phyloP scores from a whole-genome alignment of 495 filamentous ascomycete species.

The Podospora didyma region DNA sequence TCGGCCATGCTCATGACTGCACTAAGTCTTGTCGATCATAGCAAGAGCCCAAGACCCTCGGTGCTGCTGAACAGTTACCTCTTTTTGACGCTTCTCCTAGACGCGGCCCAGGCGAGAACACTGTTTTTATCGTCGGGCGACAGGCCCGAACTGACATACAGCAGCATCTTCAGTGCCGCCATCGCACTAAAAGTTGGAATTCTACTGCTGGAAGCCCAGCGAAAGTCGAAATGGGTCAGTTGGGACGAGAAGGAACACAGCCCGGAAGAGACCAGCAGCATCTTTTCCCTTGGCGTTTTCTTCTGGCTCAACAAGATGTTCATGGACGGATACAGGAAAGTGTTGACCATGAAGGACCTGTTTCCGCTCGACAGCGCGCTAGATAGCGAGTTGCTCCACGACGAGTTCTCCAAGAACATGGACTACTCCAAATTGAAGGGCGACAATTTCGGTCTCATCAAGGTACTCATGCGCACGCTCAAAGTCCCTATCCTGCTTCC shows the following conservation, averaged over 20 bases:
- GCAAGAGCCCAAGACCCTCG: constrained; percentile 48
- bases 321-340: background rate
- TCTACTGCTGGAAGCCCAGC: constrained; percentile 45
- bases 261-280: constrained; percentile 55
- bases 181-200: constrained; percentile 43
- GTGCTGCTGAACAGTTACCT: constrained; percentile 55
- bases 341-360: background rate
- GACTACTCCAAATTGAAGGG: constrained; percentile 2
- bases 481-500: constrained; percentile 19
- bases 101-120: constrained; percentile 49
- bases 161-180: constrained; percentile 24
- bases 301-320: background rate
- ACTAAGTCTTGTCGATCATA: constrained; percentile 54
- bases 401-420: background rate
- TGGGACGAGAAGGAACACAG: background rate
- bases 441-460: constrained; percentile 14
- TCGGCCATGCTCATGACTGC: constrained; percentile 24
- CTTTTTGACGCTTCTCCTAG: constrained; percentile 51
- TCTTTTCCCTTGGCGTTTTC: constrained; percentile 14
- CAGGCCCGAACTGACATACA: too few relatives aligned
- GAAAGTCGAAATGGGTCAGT: constrained; percentile 37
- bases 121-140: constrained; percentile 39
- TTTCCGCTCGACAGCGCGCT: background rate
- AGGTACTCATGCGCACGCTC: constrained; percentile 7
- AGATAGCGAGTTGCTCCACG: constrained; percentile 23